Percentiles rank a stretch among this genome's conserved stretches.
Conservation (phyloP, 495 filamentous ascomycete genomes). For the Penicillium soppii region DNA sequence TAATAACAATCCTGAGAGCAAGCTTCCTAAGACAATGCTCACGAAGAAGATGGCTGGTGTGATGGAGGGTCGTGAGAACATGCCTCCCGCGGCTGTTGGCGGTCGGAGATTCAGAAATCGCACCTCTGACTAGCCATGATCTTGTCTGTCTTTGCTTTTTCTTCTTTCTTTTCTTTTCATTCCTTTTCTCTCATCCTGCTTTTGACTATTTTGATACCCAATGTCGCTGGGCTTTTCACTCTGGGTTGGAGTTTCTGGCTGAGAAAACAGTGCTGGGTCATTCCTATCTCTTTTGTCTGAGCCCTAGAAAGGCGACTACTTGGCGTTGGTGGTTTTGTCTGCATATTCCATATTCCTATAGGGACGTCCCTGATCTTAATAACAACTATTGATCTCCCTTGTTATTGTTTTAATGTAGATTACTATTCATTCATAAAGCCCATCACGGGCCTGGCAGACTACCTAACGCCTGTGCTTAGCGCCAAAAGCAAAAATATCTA, state of each 20-base stretch:
- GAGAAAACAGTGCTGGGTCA: slow-evolving; percentile 12
- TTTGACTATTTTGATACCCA: slow-evolving; percentile 26
- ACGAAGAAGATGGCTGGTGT: slow-evolving; percentile 44
- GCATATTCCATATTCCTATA: slow-evolving; percentile 1
- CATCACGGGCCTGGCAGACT: no score
- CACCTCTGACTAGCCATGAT: slow-evolving; percentile 21
- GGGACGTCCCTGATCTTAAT: background rate
- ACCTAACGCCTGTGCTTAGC: background rate
- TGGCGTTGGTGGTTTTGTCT: slow-evolving; percentile 5
- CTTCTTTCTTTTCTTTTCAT: slow-evolving; percentile 4
- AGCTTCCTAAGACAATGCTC: slow-evolving; percentile 20
- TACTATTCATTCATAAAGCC: no score
- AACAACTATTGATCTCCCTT: background rate
- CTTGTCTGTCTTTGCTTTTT: slow-evolving; percentile 6
- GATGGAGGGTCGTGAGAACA: slow-evolving; percentile 62
- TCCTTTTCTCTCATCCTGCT: no score
- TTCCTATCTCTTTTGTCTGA: slow-evolving; percentile 7
- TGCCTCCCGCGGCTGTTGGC: slow-evolving; percentile 41
- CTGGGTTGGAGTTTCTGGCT: slow-evolving; percentile 24
- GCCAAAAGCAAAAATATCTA: background rate
- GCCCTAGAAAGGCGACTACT: background rate
- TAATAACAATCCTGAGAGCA: slow-evolving; percentile 1
- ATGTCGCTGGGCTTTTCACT: slow-evolving; percentile 19
- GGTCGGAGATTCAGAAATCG: slow-evolving; percentile 29
- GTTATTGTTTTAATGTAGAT: no score